Conservation (phyloP, 305 asterid genomes). For the Ilex paraguariensis region DNA sequence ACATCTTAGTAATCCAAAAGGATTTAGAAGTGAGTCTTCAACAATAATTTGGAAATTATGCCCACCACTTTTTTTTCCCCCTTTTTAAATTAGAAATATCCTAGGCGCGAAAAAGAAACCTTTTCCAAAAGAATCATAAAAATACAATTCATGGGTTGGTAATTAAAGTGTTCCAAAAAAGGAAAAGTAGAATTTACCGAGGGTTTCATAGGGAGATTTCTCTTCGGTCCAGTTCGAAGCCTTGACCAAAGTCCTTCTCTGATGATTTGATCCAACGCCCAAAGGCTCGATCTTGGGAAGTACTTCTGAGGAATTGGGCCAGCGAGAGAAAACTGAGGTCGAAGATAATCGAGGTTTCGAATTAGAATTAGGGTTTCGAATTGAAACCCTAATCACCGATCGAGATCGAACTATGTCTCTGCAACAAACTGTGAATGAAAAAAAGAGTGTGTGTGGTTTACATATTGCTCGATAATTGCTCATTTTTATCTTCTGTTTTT, state of each 20-base stretch:
- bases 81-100: too few species aligned
- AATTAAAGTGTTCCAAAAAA: too few species aligned
- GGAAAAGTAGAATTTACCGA: constrained; percentile 33
- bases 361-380: constrained; percentile 23
- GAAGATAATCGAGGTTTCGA: constrained; percentile 23
- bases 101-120: too few species aligned
- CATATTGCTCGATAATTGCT: constrained; percentile 63
- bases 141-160: too few species aligned
- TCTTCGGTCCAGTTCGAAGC: constrained; percentile 75
- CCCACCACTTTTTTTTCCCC: too few species aligned
- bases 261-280: constrained; percentile 43
- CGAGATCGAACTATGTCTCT: constrained; percentile 15
- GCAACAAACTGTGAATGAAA: constrained; percentile 44
- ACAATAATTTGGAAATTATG: too few species aligned
- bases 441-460: constrained; percentile 48
- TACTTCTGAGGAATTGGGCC: constrained; percentile 25
- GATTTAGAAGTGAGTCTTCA: too few species aligned
- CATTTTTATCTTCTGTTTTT: constrained; percentile 34
- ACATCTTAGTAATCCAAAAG: too few species aligned
- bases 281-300: constrained; percentile 11
- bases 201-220: constrained; percentile 86
- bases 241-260: constrained; percentile 63
- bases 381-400: constrained; percentile 48
- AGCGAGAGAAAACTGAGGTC: constrained; percentile 32
- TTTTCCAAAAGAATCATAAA: too few species aligned